Base-by-base conservation (phyloP, 495 filamentous ascomycete genomes). In the Mytilinidion resinicola region DNA sequence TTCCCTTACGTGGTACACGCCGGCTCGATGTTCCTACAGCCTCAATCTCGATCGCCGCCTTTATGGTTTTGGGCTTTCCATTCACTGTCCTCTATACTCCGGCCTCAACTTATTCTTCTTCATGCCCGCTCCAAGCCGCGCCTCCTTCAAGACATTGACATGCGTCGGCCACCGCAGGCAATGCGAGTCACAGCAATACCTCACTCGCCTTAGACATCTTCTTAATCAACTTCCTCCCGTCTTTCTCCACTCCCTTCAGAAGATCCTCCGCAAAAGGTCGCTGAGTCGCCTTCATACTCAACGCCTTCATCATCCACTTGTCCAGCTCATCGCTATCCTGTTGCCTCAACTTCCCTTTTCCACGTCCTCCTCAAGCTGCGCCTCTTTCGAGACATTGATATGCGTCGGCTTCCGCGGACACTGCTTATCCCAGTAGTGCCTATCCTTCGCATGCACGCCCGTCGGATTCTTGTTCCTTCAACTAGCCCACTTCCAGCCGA, bases 251-350 rank as follows among this genome's bases (percentile, higher is more conserved):
- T 1, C 35, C 50, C 9, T 36, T 35, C 3, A 58, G 20, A 12
- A 65, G 34, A 5, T 25, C 14, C 9, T 17, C 20, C 7, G 25
- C 54, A 5, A 48, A 49, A 3, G 51, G 49, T 15, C 62, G 35
- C 11, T 33, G 36, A 6, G 14, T 19, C 9, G 49, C 34, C 8
- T 15, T 14, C 14, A 7, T 14, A 2, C 6, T 37, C 25, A 65
- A 35, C 10, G 30, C 11, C 9, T 46, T 15, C 2, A 20, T 11
- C 57, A 65, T 65, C 49, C 62, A 65, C n/a, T 21, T 17, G 43
- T 61, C 52, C 19, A 65, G 50, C 30, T 39, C 36, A 17, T 57
- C 50, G 43, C 57, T 61, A 35, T 61, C 61, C 48, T 47, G 5
- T 5, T 37, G 17, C 15, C 53, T 56, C 41, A 14, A 52, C 10